Percentiles rank a stretch among this genome's conserved stretches.
These are phyloP conservation scores for Thalassiosira livingstoniorum DNA, from an alignment of 352 stramenopile species.

Conservation along the genomic window DNA sequence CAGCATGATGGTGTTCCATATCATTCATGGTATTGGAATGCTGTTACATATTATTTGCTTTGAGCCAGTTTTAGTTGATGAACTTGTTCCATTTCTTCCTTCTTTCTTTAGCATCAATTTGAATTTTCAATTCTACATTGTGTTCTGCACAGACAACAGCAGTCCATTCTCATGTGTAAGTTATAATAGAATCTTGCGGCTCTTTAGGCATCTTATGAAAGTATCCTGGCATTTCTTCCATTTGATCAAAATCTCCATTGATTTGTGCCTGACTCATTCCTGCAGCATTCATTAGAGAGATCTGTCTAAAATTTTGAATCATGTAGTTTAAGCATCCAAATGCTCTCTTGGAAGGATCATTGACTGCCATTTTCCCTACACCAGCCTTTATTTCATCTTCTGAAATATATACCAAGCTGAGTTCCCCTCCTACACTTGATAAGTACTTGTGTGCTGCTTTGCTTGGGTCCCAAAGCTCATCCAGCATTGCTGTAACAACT, in stretches of 20 bases:
- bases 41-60: background rate
- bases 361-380: background rate
- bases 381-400: background rate
- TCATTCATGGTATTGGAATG: background rate
- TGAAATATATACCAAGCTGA: background rate
- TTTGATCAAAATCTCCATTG: background rate
- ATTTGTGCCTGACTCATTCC: conserved; percentile 5
- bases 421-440: background rate
- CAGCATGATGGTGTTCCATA: background rate
- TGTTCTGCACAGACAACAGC: background rate
- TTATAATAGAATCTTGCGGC: conserved; percentile 2
- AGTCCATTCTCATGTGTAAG: background rate
- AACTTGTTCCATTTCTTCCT: background rate
- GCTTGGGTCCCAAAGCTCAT: background rate
- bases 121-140: background rate
- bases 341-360: background rate
- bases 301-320: background rate
- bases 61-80: background rate
- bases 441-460: background rate
- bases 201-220: conserved; percentile 7
- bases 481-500: background rate
- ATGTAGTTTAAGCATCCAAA: background rate
- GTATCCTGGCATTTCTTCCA: background rate
- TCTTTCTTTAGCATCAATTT: conserved; percentile 4
- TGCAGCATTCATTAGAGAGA: conserved; percentile 8